Conservation (phyloP, 805 yeast genomes). For the Suhomyces faveliae region DNA sequence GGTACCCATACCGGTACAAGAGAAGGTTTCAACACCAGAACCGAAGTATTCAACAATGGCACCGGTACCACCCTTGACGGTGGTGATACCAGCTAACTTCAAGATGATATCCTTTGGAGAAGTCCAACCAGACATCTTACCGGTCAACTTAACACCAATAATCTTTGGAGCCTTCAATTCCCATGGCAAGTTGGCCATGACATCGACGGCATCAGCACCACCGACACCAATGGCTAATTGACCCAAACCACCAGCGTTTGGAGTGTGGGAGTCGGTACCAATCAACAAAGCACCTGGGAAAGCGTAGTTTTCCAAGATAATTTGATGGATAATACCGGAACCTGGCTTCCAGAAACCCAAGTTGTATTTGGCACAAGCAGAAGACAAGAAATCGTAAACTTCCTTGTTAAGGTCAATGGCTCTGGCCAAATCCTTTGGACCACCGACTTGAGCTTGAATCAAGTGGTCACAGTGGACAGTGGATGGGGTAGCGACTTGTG, state of each 20-base stretch:
- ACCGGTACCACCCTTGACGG: conserved; percentile 99
- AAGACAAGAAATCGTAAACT: conserved; percentile 84
- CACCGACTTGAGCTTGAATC: conserved; percentile 94
- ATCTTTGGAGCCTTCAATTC: conserved; percentile 96
- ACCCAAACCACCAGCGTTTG: conserved; percentile 98
- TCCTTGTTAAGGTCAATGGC: conserved; percentile 90
- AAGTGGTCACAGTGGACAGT: conserved; percentile 98
- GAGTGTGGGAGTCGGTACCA: conserved; percentile 98
- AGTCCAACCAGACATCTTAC: conserved; percentile 88
- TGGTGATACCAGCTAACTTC: conserved; percentile 83
- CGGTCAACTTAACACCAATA: conserved; percentile 91
- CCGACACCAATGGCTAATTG: conserved; percentile 98
- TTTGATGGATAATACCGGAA: conserved; percentile 97
- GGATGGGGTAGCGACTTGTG: conserved; percentile 88
- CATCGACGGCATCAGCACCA: conserved; percentile 99
- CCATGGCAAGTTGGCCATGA: conserved; percentile 96
- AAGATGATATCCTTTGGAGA: conserved; percentile 97
- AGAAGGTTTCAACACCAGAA: conserved; percentile 82
- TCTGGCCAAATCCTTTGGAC: conserved; percentile 76
- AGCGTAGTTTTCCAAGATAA: conserved; percentile 92
- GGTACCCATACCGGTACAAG: conserved; percentile 99
- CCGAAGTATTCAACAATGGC: conserved; percentile 95
- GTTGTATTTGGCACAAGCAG: conserved; percentile 92
- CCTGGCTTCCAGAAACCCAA: conserved; percentile 99
- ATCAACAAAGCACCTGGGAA: conserved; percentile 96